phyloP scores from a whole-genome alignment of 2,329 filamentous ascomycete species.

The Thelonectria olida region DNA sequence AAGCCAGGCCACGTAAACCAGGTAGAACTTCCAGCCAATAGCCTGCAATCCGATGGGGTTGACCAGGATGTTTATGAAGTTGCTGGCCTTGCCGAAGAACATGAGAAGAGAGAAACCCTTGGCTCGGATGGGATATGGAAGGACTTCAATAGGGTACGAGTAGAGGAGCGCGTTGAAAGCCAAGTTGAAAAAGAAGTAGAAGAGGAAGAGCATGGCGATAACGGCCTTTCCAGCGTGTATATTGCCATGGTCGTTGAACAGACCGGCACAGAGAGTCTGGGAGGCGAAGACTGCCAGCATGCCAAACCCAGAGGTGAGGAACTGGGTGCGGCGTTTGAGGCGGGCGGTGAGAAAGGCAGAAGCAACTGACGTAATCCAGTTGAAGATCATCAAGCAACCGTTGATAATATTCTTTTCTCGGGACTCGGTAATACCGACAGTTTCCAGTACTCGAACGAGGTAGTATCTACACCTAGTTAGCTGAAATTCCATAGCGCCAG shows the following conservation, averaged over 20 bases:
- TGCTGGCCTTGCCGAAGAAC: conserved; percentile 23
- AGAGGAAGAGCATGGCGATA: conserved; percentile 24
- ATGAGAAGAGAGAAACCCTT: conserved; percentile 31
- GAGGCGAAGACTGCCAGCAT: conserved; percentile 27
- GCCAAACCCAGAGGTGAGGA: conserved; percentile 23
- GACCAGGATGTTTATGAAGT: conserved; percentile 21
- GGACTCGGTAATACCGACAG: conserved; percentile 16
- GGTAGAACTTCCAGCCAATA: conserved; percentile 19
- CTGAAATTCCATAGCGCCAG: too few relatives aligned
- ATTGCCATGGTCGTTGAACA: conserved; percentile 26
- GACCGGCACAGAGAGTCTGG: conserved; percentile 24
- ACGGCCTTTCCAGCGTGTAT: conserved; percentile 13
- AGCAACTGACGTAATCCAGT: conserved; percentile 29
- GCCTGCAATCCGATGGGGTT: conserved; percentile 19
- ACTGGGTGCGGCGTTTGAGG: conserved; percentile 31
- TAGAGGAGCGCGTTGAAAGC: conserved; percentile 30
- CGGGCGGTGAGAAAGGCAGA: conserved; percentile 22
- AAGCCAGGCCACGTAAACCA: conserved; percentile 16
- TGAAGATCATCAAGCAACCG: conserved; percentile 31
- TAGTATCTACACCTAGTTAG: too few relatives aligned
- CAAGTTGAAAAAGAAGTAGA: conserved; percentile 32
- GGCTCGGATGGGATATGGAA: conserved; percentile 24
- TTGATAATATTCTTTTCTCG: conserved; percentile 29
- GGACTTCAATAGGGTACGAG: conserved; percentile 27
- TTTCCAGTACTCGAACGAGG: conserved; percentile 19